phyloP scores from a whole-genome alignment of 164 flowering plant species.

The Stephania cephalantha region DNA sequence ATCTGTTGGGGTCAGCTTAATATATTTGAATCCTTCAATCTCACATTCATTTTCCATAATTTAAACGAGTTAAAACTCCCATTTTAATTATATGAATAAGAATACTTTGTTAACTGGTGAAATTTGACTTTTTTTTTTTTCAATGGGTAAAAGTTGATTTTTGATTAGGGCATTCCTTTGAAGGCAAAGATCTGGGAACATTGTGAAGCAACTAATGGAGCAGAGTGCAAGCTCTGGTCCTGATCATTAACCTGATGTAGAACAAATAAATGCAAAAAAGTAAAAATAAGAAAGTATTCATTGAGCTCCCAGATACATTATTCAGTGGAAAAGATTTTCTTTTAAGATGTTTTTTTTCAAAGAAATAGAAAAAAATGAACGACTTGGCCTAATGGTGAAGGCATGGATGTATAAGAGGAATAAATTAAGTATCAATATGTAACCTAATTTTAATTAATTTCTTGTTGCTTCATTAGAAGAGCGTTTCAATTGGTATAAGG shows the following conservation, averaged over 20 bases:
- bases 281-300: no score
- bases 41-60: neutral
- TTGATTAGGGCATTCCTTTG: neutral
- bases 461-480: neutral
- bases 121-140: neutral
- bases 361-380: neutral
- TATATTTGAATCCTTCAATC: neutral
- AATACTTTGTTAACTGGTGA: neutral
- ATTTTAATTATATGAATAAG: neutral
- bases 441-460: no score
- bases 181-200: neutral
- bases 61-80: neutral
- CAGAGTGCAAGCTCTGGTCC: neutral
- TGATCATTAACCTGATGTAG: neutral
- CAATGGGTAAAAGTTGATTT: no score
- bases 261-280: neutral
- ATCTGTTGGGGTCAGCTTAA: no score
- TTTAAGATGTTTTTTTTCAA: neutral
- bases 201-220: neutral
- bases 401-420: neutral
- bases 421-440: neutral
- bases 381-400: neutral
- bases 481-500: neutral
- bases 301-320: no score
- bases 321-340: no score